Conservation (phyloP, 345 rosid species). For the Syzygium aqueum region DNA sequence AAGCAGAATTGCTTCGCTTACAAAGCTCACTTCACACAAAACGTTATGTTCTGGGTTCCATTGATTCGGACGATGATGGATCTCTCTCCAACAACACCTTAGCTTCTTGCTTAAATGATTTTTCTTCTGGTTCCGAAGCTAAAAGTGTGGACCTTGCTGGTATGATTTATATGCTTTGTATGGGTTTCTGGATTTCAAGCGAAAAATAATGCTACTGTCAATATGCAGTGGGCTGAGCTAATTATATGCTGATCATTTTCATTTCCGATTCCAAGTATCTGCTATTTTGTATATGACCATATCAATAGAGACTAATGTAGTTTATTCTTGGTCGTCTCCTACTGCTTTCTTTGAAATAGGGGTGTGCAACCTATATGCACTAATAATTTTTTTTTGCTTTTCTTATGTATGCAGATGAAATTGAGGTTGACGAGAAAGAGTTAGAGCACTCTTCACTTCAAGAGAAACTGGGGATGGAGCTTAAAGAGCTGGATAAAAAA, state of each 20-base stretch:
- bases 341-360: not conserved
- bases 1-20: conserved; percentile 61
- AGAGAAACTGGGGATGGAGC: conserved; percentile 79
- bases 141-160: conserved; percentile 47
- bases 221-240: not conserved
- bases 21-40: conserved; percentile 40
- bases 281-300: not conserved
- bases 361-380: not conserved
- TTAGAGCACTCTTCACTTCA: conserved; percentile 84
- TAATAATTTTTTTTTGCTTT: not conserved
- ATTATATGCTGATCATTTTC: not conserved
- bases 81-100: conserved; percentile 36
- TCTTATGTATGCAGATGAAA: conserved; percentile 38
- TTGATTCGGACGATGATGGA: conserved; percentile 56
- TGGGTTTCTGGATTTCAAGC: not conserved
- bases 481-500: conserved; percentile 77
- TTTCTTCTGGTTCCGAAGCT: conserved; percentile 42
- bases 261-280: not conserved
- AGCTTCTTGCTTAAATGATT: conserved; percentile 45
- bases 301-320: not conserved
- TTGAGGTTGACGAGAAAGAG: conserved; percentile 68
- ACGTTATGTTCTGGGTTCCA: conserved; percentile 26
- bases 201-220: not conserved
- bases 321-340: not conserved
- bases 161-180: conserved; percentile 3